Percentiles rank a stretch among this genome's conserved stretches.
Conservation (phyloP, 2,329 filamentous ascomycete species). For the Fonsecaea pedrosoi region DNA sequence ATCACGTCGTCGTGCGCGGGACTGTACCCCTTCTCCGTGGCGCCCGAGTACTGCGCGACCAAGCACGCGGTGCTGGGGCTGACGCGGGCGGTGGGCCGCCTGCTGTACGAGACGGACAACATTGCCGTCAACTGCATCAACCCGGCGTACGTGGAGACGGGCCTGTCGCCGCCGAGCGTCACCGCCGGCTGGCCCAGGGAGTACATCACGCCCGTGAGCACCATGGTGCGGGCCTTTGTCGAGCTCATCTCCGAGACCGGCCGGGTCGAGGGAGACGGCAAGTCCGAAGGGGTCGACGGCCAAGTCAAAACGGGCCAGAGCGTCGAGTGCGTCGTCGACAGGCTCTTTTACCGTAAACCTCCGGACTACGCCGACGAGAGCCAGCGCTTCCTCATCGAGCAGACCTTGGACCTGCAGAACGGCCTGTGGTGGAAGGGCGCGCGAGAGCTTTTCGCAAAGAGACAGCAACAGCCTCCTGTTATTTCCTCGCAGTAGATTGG, state of each 20-base stretch:
- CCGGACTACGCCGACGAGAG: conserved; percentile 50
- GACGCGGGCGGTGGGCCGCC: conserved; percentile 42
- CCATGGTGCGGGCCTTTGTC: conserved; percentile 46
- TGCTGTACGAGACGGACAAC: conserved; percentile 42
- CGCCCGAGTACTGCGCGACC: conserved; percentile 51
- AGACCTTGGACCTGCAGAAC: conserved; percentile 20
- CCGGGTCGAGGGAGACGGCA: conserved; percentile 12
- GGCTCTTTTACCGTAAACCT: conserved; percentile 50
- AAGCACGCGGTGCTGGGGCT: conserved; percentile 54
- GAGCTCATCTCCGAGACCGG: conserved; percentile 46
- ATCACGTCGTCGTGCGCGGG: conserved; percentile 46
- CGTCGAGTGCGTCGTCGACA: conserved; percentile 51
- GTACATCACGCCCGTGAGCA: conserved; percentile 47
- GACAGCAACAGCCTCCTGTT: neutral
- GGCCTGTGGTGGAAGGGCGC: conserved; percentile 22
- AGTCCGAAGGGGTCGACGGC: conserved; percentile 26
- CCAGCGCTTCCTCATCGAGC: conserved; percentile 45
- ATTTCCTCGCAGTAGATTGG: no score
- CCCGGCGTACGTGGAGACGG: conserved; percentile 47
- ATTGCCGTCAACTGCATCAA: conserved; percentile 49
- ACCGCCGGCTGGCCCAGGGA: conserved; percentile 43
- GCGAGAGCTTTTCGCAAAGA: neutral
- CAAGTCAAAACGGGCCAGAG: conserved; percentile 40
- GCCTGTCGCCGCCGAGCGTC: conserved; percentile 42
- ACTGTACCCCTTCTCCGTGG: conserved; percentile 44